Evolutionary conservation across 371 early-diverging fungal species (phyloP), one percentile per base, ranked within the genome.

Genomic region (Mucor saturninus): DNA sequence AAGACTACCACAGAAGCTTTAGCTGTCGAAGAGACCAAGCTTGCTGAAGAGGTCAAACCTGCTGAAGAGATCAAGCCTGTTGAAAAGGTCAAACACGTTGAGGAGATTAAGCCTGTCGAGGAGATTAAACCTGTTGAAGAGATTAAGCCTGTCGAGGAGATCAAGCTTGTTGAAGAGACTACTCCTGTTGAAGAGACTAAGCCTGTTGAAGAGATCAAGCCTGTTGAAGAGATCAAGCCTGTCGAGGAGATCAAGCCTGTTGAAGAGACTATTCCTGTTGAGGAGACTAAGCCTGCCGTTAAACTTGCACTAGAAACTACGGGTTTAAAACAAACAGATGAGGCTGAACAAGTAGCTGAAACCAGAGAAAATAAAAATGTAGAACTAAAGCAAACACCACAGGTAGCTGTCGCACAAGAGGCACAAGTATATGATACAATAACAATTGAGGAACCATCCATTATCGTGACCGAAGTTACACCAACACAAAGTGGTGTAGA

Each of bases 401-500:
- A 42, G 11, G n/a, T 10, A 31, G 6, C 46, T n/a, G 30, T 29
- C 46, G 46, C 26, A 21, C 46, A n/a, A 5, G 21, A 21, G 21
- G 2, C 15, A 21, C 15, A n/a, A 21, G 21, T 21, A 1, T 21
- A 46, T 7, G 46, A 46, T 0, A 21, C 9, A n/a, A 8, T 21
- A 2, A 21, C 46, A n/a, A 13, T 43, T 14, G 43, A 43, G n/a
- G 43, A 14, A 14, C 43, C 43, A 43, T 43, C 43, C 10, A 31
- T 56, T 15, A 15, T 56, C 45, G 43, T 45, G 29, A 43, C 31
- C 14, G 31, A 56, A 43, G 31, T 45, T n/a, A 39, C 38, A 31
- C 29, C 15, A 26, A 48, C 14, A 21, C 10, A 7, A 4, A 46
- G 46, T 46, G 21, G 10, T 29, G 50, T 28, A 11, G 21, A 10